A percentile compares a stretch with the other conserved stretches of the same genome.
Conservation (phyloP, 192 early-diverging fungal species). For the Coemansia sp. region DNA sequence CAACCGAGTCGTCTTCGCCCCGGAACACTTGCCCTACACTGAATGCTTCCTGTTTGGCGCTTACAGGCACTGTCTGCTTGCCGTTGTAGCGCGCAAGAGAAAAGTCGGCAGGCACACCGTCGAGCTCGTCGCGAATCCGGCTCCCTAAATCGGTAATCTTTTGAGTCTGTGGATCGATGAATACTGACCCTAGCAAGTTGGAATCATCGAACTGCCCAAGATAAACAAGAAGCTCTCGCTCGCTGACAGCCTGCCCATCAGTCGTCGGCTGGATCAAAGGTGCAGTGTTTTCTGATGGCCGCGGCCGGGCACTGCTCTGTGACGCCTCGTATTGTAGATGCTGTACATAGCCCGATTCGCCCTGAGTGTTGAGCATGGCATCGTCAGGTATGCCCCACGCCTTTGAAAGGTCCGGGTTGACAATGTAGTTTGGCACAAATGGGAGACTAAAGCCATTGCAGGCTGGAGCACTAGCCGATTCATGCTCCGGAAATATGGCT, state of each 20-base stretch:
- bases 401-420: slow-evolving; percentile 67
- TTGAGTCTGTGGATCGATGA: slow-evolving; percentile 23
- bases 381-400: slow-evolving; percentile 66
- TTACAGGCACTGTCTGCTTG: slow-evolving; percentile 59
- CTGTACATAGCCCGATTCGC: slow-evolving; percentile 36
- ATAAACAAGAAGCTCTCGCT: slow-evolving; percentile 64
- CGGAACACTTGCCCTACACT: slow-evolving; percentile 57
- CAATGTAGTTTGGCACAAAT: slow-evolving; percentile 65
- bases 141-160: slow-evolving; percentile 20
- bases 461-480: background rate
- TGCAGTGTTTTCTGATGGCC: background rate
- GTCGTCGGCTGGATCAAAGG: background rate
- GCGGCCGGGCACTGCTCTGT: slow-evolving; percentile 8
- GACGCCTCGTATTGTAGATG: slow-evolving; percentile 44
- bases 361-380: slow-evolving; percentile 17
- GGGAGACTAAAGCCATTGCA: background rate
- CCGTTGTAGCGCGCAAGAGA: slow-evolving; percentile 58
- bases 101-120: slow-evolving; percentile 56
- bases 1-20: slow-evolving; percentile 56
- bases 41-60: slow-evolving; percentile 60
- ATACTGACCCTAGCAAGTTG: slow-evolving; percentile 62
- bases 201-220: slow-evolving; percentile 42
- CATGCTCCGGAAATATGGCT: slow-evolving; percentile 43
- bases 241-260: slow-evolving; percentile 9
- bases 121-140: slow-evolving; percentile 56